Percentiles rank a stretch among this genome's conserved stretches.
Evolutionary conservation across 345 rosid species (phyloP).

Genomic region (Eucalyptus cloeziana): DNA sequence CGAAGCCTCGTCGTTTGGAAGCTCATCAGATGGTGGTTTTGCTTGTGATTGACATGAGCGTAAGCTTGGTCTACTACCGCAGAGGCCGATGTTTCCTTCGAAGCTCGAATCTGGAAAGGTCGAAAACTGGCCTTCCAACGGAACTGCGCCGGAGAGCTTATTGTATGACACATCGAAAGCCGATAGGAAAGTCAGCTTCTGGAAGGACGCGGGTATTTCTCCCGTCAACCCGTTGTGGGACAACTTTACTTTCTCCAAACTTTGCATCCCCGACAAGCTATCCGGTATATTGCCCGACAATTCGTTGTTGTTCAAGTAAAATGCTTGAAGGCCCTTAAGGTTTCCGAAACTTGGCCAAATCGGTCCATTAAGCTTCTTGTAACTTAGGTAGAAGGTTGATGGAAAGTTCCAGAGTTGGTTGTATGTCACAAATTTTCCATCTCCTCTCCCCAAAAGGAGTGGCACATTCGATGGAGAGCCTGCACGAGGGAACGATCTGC

Average conservation of each 20-base stretch:
- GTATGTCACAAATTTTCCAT: background rate
- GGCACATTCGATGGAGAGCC: background rate
- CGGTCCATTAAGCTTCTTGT: constrained; percentile 2
- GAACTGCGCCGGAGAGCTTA: constrained; percentile 4
- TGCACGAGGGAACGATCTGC: background rate
- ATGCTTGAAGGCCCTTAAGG: constrained; percentile 2
- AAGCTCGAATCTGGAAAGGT: constrained; percentile 18
- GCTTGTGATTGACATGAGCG: background rate
- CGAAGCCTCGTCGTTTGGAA: background rate
- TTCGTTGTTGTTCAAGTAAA: background rate
- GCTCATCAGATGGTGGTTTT: background rate
- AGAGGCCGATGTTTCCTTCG: constrained; percentile 4
- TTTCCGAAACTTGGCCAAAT: constrained; percentile 8
- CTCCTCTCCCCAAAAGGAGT: background rate
- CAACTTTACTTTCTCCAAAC: constrained; percentile 2
- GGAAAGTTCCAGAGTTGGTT: background rate
- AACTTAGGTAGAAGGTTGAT: constrained; percentile 1
- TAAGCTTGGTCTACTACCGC: background rate
- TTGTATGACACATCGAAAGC: constrained; percentile 11
- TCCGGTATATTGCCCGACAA: constrained; percentile 7
- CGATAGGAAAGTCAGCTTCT: constrained; percentile 4
- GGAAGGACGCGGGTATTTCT: constrained; percentile 5
- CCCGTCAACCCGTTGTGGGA: constrained; percentile 3
- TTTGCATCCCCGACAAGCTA: background rate
- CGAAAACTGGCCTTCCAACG: constrained; percentile 10